Base-by-base conservation (phyloP, 768 basidiomycete genomes). In the Suillus placidus region DNA sequence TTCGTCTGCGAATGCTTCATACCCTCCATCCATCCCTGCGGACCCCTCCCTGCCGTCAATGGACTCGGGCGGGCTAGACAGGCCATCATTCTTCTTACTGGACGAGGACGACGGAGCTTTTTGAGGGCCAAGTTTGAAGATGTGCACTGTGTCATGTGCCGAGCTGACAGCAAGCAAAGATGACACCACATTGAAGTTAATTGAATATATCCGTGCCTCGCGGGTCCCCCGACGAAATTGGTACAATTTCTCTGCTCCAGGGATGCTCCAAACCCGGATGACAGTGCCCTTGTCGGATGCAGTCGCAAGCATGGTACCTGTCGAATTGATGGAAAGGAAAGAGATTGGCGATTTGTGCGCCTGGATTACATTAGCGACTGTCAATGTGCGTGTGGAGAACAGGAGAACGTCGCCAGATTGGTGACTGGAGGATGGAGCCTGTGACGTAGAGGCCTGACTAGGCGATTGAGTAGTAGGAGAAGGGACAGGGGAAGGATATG, bases 271-370 rank as follows among this genome's bases (percentile, higher is more conserved):
- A 1, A 99, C 95, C 52, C 97, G 88, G 63, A 99, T 97, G 68
- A 99, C 95, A 7, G 97, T 99, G 16, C 97, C 97, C 74, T 96
- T 97, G 54, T 96, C 94, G 2, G 90, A 92, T 16, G 95, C 90
- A 7, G 97, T 96, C 26, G 97, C 97, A 49, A 99, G 88, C 63
- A 98, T 83, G 0, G 93, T 93, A 14, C 97, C 97, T 0, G 90
- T 84, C 3, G 87, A 84, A 78, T 96, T 97, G 77, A 99, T 86
- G 7, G 92, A 83, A 56, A 99, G 83, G 71, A 88, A 88, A 9
- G 95, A 92, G 67, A 99, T 89, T 6, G 97, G 94, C 1, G 95
- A 79, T 78, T 98, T 98, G 81, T 99, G 97, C 20, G 97, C 97
- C 73, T 95, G 96, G 65, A 99, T 92, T 71, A 97, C 94, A 81